Evolutionary conservation across 2,329 filamentous ascomycete genomes (phyloP).

Genomic region (Didymella arachidicola): DNA sequence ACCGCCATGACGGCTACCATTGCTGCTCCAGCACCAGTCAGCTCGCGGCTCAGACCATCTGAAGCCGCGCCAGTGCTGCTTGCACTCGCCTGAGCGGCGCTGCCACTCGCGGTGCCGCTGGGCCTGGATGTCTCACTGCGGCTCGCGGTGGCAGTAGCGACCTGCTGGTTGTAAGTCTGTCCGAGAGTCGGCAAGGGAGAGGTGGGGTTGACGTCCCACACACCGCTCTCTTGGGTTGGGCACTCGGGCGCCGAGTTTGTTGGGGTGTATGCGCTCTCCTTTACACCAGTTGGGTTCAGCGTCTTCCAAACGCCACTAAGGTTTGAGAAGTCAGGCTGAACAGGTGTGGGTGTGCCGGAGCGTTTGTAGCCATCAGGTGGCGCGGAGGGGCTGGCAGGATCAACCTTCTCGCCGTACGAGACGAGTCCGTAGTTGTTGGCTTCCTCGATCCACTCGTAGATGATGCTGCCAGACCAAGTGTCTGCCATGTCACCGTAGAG

Average conservation of each 20-base stretch:
- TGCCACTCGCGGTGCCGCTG: slow-evolving; percentile 13
- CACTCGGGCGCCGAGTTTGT: slow-evolving; percentile 70
- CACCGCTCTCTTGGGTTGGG: slow-evolving; percentile 70
- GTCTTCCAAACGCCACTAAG: slow-evolving; percentile 79
- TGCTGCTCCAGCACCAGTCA: slow-evolving; percentile 31
- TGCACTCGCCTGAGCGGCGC: slow-evolving; percentile 6
- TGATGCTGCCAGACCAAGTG: slow-evolving; percentile 77
- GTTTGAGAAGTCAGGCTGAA: slow-evolving; percentile 79
- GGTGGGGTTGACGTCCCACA: slow-evolving; percentile 77
- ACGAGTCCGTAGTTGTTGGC: slow-evolving; percentile 83
- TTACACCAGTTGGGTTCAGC: slow-evolving; percentile 72
- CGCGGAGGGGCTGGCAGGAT: slow-evolving; percentile 52
- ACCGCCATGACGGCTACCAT: slow-evolving; percentile 32
- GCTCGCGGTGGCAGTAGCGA: slow-evolving; percentile 15
- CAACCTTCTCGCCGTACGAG: slow-evolving; percentile 71
- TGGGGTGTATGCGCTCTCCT: slow-evolving; percentile 70
- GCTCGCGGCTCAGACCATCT: slow-evolving; percentile 29
- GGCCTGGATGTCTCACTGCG: slow-evolving; percentile 10
- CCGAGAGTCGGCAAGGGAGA: slow-evolving; percentile 74
- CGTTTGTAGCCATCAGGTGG: slow-evolving; percentile 74
- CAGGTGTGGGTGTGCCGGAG: slow-evolving; percentile 75
- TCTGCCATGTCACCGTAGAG: slow-evolving; percentile 81
- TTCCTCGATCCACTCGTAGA: slow-evolving; percentile 92
- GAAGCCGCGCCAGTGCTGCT: slow-evolving; percentile 32
- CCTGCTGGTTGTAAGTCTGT: slow-evolving; percentile 36